Percentiles rank a stretch among this genome's conserved stretches.
Conservation (phyloP, 148 eudicot species). For the Rhododendron henanense region DNA sequence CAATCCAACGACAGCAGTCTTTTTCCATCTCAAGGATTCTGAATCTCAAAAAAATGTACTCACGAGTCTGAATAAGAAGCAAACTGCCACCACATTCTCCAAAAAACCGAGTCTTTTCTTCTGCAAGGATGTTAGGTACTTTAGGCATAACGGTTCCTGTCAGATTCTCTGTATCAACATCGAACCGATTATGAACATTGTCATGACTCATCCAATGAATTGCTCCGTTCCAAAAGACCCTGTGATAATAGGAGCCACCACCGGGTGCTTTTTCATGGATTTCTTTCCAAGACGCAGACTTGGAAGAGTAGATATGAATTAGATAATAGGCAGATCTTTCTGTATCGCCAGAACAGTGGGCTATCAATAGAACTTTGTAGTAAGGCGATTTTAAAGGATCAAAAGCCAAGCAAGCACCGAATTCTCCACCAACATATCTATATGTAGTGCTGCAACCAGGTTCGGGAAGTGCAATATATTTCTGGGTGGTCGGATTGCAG, state of each 20-base stretch:
- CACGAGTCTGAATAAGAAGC: background rate
- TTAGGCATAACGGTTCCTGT: background rate
- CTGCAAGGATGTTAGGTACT: background rate
- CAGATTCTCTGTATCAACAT: background rate
- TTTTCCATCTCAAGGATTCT: constrained; percentile 1
- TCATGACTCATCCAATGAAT: background rate
- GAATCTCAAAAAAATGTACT: background rate
- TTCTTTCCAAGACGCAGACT: background rate
- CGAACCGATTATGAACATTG: background rate
- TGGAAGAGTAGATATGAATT: background rate
- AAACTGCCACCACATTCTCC: background rate
- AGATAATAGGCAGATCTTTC: background rate
- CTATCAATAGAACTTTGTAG: background rate
- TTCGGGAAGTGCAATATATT: background rate
- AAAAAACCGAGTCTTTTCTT: background rate
- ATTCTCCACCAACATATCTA: background rate
- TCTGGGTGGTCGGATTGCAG: background rate
- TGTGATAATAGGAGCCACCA: background rate
- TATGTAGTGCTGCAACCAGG: too few relatives aligned
- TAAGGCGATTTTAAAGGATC: background rate
- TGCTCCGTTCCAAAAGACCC: background rate
- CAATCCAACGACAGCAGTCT: background rate
- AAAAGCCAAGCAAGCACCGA: background rate
- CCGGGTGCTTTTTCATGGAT: background rate
- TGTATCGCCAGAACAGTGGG: background rate